Conservation (phyloP, 177 flowering plant genomes). For the Vitis hybrid region DNA sequence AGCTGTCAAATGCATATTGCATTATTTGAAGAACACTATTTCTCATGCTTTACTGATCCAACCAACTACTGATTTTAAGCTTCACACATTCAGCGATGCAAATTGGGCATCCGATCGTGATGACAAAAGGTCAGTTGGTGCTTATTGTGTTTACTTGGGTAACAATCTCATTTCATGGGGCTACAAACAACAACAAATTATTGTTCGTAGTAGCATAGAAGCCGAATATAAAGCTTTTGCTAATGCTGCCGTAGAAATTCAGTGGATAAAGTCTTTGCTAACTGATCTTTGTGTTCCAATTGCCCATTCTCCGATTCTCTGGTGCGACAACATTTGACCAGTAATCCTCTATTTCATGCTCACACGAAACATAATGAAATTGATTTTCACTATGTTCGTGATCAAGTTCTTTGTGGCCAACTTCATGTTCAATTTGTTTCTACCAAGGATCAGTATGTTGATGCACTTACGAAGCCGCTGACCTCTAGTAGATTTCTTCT, state of each 20-base stretch:
- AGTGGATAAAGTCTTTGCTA: too few species aligned
- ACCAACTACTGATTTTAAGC: neutral
- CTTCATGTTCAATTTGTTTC: neutral
- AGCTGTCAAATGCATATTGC: neutral
- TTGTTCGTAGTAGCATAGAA: too few species aligned
- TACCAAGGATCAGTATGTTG: neutral
- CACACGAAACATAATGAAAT: neutral
- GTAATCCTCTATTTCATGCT: too few species aligned
- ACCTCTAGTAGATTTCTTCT: neutral
- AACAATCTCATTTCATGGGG: too few species aligned
- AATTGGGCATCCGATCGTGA: neutral
- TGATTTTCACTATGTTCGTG: neutral
- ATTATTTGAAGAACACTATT: neutral
- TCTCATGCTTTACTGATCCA: neutral
- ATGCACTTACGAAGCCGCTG: neutral
- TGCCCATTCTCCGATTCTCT: too few species aligned
- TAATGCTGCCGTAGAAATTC: too few species aligned
- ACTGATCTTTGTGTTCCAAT: too few species aligned
- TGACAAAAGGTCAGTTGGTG: neutral
- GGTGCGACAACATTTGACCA: too few species aligned
- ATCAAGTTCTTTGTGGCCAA: neutral
- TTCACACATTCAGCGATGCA: neutral
- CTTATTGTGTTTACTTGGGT: neutral
- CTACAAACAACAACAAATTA: too few species aligned
- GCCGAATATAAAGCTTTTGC: too few species aligned